phyloP scores from a whole-genome alignment of 805 yeast genomes.

The Pichia occidentalis region DNA sequence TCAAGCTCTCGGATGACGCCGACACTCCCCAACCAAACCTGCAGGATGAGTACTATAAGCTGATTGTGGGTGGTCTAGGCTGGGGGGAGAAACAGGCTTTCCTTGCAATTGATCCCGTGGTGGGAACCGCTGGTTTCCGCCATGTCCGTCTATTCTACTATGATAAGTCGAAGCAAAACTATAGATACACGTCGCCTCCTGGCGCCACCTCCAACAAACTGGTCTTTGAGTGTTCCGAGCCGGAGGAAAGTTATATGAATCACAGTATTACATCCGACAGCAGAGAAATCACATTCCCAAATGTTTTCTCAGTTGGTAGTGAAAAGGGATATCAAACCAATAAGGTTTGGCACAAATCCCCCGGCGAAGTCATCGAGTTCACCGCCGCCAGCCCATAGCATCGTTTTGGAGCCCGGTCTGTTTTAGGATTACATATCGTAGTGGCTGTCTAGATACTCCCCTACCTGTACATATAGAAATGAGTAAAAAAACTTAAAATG shows the following conservation, averaged over 20 bases:
- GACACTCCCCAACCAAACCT: conserved; percentile 7
- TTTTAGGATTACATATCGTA: no score
- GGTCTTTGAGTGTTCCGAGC: conserved; percentile 23
- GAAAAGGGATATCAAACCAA: conserved; percentile 29
- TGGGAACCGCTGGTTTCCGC: conserved; percentile 26
- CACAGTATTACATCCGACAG: conserved; percentile 1
- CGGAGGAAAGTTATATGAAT: conserved; percentile 13
- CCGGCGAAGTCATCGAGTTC: conserved; percentile 25
- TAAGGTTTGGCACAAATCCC: conserved; percentile 27
- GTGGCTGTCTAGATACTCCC: no score
- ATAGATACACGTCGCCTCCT: no score
- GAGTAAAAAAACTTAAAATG: no score
- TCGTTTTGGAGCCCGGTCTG: no score
- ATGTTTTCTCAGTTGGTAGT: conserved; percentile 30
- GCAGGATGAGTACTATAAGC: conserved; percentile 36
- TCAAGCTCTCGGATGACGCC: conserved; percentile 15
- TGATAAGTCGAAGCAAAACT: no score
- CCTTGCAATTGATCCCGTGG: conserved; percentile 59
- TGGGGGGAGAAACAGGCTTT: conserved; percentile 68
- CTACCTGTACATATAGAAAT: no score
- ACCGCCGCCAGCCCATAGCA: no score
- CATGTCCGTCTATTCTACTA: conserved; percentile 19
- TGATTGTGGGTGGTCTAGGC: conserved; percentile 70
- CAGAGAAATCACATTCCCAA: conserved; percentile 11
- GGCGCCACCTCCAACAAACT: conserved; percentile 5